Percentiles rank a stretch among this genome's conserved stretches.
phyloP scores from a whole-genome alignment of 2,329 filamentous ascomycete species.

The Cordyceps cicadae region DNA sequence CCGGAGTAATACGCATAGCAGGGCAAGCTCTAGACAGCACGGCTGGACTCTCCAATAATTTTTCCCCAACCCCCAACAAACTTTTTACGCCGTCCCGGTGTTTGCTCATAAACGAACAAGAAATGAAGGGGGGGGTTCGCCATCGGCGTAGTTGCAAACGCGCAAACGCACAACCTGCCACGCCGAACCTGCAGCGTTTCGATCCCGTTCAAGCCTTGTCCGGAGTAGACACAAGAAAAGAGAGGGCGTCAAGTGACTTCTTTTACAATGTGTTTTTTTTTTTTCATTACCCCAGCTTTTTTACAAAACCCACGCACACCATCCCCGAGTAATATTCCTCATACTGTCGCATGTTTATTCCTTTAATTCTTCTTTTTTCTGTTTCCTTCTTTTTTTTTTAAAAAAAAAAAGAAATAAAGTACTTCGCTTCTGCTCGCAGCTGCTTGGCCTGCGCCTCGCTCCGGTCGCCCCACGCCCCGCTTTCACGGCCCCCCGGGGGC shows the following conservation, averaged over 20 bases:
- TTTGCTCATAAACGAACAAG: background rate
- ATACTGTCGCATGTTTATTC: background rate
- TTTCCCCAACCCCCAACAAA: background rate
- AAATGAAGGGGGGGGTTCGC: background rate
- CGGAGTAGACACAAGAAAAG: background rate
- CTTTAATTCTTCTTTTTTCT: background rate
- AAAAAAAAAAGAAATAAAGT: background rate
- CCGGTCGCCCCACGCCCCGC: background rate
- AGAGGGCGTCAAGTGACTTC: no score
- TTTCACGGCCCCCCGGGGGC: constrained; percentile 7
- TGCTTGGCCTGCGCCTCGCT: background rate
- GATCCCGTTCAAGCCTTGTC: background rate
- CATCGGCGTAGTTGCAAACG: background rate
- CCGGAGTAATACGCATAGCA: background rate
- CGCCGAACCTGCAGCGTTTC: background rate
- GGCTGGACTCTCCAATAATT: background rate
- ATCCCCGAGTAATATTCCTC: background rate
- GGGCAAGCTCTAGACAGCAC: no score
- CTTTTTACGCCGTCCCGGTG: background rate
- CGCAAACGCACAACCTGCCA: background rate
- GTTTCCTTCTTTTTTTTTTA: background rate
- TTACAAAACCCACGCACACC: background rate
- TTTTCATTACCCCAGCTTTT: background rate
- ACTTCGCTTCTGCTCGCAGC: no score
- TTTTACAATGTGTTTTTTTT: background rate